Conservation (phyloP, 2,329 filamentous ascomycete genomes). For the Cladosporium sp. region DNA sequence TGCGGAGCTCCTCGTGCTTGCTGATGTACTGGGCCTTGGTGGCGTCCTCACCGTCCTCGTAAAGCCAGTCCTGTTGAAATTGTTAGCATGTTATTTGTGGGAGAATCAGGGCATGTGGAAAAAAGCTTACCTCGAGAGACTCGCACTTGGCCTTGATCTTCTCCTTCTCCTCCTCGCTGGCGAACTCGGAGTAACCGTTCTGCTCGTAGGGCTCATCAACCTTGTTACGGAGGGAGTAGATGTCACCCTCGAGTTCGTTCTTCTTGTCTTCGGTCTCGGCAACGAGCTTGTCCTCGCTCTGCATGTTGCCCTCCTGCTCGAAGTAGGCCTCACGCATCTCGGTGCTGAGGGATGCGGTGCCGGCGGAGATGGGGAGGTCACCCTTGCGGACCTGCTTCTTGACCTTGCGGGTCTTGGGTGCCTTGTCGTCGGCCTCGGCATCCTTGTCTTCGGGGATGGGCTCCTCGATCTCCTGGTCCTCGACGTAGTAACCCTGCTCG, state of each 20-base stretch:
- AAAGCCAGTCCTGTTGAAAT: conserved; percentile 81
- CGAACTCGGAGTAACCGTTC: conserved; percentile 66
- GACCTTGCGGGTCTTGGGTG: conserved; percentile 88
- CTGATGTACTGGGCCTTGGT: conserved; percentile 90
- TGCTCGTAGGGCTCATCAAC: conserved; percentile 77
- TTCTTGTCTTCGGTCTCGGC: conserved; percentile 99
- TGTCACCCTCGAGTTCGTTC: conserved; percentile 97
- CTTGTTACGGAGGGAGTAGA: conserved; percentile 96
- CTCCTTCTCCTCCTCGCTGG: conserved; percentile 88
- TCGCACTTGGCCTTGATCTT: conserved; percentile 83
- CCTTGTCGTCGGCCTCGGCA: conserved; percentile 52
- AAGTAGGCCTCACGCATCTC: conserved; percentile 64
- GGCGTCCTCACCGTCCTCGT: conserved; percentile 93
- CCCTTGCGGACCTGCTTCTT: conserved; percentile 99
- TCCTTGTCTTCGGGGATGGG: conserved; percentile 78
- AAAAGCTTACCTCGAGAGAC: conserved; percentile 73
- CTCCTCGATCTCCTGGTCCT: conserved; percentile 96
- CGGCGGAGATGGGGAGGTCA: conserved; percentile 83
- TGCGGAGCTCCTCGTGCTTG: conserved; percentile 94
- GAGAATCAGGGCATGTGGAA: background rate
- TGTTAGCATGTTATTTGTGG: background rate
- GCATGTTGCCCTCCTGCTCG: conserved; percentile 88
- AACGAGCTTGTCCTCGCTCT: conserved; percentile 97
- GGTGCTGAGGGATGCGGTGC: conserved; percentile 77
- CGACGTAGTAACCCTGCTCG: conserved; percentile 95